Percentiles rank a stretch among this genome's conserved stretches.
These are phyloP conservation scores for Eutypa lata DNA, from an alignment of 2,329 filamentous ascomycete species.

Conservation along the genomic window DNA sequence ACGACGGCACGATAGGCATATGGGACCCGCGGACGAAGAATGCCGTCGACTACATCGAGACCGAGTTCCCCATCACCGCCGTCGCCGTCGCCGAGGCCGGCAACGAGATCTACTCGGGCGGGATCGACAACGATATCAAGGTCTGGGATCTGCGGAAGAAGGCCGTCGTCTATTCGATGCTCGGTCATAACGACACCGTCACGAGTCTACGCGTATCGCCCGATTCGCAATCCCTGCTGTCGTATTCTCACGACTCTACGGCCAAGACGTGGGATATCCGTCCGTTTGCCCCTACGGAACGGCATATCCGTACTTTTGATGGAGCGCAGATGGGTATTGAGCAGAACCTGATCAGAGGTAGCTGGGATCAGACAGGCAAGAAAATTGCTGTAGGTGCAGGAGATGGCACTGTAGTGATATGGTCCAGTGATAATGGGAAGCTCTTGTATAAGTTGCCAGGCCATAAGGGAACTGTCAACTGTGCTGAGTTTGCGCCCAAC, in stretches of 20 bases:
- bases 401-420: constrained; percentile 86
- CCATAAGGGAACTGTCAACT: constrained; percentile 92
- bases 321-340: constrained; percentile 86
- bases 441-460: constrained; percentile 92
- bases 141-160: constrained; percentile 97
- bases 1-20: constrained; percentile 89
- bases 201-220: constrained; percentile 90
- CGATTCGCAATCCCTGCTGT: constrained; percentile 84
- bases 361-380: constrained; percentile 84
- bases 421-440: constrained; percentile 86
- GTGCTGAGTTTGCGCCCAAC: constrained; percentile 83
- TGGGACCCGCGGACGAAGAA: constrained; percentile 94
- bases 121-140: constrained; percentile 95
- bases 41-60: constrained; percentile 83
- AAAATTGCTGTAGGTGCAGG: constrained; percentile 86
- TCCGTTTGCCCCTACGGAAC: constrained; percentile 85
- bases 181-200: constrained; percentile 88
- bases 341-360: constrained; percentile 85
- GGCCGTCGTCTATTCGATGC: constrained; percentile 78
- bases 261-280: constrained; percentile 95
- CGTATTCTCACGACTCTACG: constrained; percentile 90
- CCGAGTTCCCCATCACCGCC: constrained; percentile 87
- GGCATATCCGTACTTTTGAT: constrained; percentile 84
- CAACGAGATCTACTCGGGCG: constrained; percentile 90
- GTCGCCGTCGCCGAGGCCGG: constrained; percentile 90